phyloP scores from a whole-genome alignment of 768 basidiomycete genomes.

The Pholiota molesta region DNA sequence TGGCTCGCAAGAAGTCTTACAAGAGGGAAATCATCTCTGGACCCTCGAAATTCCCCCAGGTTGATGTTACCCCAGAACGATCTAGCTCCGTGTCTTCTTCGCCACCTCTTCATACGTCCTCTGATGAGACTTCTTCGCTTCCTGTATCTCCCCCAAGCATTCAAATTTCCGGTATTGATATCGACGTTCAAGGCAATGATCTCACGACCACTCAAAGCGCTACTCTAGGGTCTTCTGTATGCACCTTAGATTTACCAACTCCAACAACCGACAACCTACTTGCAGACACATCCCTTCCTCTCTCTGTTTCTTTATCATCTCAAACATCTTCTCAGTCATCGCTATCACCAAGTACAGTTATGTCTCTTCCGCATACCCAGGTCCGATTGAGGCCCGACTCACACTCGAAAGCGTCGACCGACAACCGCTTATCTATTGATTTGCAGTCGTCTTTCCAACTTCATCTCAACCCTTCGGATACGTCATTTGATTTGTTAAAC shows the following conservation, averaged over 20 bases:
- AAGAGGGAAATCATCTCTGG: conserved; percentile 22
- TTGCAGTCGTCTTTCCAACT: conserved; percentile 51
- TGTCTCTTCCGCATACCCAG: conserved; percentile 19
- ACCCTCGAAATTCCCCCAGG: conserved; percentile 24
- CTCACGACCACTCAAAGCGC: conserved; percentile 10
- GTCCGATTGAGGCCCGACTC: conserved; percentile 29
- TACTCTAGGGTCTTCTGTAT: conserved; percentile 26
- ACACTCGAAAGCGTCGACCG: conserved; percentile 20
- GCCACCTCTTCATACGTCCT: conserved; percentile 15
- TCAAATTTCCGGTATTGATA: conserved; percentile 10
- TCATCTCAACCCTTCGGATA: conserved; percentile 46
- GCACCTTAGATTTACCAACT: conserved; percentile 28
- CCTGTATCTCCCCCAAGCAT: conserved; percentile 15
- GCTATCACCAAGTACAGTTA: conserved; percentile 1
- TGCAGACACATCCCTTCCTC: conserved; percentile 27
- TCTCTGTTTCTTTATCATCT: conserved; percentile 28
- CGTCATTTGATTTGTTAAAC: conserved; percentile 54
- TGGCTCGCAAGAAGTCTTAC: conserved; percentile 35
- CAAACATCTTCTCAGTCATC: conserved; percentile 21
- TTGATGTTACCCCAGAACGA: conserved; percentile 15
- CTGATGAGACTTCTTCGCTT: not conserved
- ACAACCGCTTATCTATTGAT: conserved; percentile 46
- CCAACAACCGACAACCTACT: conserved; percentile 25
- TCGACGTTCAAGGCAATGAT: not conserved
- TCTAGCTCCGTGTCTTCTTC: conserved; percentile 13